A percentile compares a stretch with the other conserved stretches of the same genome.
These are phyloP conservation scores for Sporothrix brasiliensis DNA, from an alignment of 2,329 filamentous ascomycete species.

Conservation along the genomic window DNA sequence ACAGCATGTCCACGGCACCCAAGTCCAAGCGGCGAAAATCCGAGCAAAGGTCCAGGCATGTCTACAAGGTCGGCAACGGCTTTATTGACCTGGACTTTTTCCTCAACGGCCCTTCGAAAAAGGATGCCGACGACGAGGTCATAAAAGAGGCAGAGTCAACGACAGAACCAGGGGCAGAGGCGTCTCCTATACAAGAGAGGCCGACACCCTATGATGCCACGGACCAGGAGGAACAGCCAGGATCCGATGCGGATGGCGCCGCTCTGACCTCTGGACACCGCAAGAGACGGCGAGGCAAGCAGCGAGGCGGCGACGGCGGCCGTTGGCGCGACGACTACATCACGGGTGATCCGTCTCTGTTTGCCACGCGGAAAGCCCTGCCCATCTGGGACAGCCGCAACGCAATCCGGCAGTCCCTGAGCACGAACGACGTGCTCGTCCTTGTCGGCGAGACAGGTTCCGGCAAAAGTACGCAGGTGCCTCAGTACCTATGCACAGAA, in stretches of 20 bases:
- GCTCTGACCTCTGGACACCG: neutral
- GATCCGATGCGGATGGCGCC: neutral
- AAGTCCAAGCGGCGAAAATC: slow-evolving; percentile 29
- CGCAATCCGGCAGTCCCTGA: slow-evolving; percentile 63
- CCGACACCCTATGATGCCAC: neutral
- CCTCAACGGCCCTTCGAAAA: slow-evolving; percentile 26
- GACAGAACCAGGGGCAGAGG: neutral
- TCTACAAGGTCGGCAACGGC: slow-evolving; percentile 32
- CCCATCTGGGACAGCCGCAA: slow-evolving; percentile 78
- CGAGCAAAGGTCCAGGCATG: slow-evolving; percentile 27
- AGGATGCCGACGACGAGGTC: slow-evolving; percentile 4
- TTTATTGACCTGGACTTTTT: slow-evolving; percentile 32
- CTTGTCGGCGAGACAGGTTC: slow-evolving; percentile 93
- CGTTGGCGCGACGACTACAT: slow-evolving; percentile 15
- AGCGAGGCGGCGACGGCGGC: neutral
- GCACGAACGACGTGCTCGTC: slow-evolving; percentile 67
- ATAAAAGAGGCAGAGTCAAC: neutral
- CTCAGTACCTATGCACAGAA: slow-evolving; percentile 81
- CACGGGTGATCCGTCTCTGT: slow-evolving; percentile 30
- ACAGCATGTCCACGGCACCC: slow-evolving; percentile 26
- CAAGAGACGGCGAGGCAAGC: slow-evolving; percentile 22
- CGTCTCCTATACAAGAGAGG: neutral
- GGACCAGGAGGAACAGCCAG: neutral
- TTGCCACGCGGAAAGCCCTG: slow-evolving; percentile 64
- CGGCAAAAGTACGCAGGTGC: slow-evolving; percentile 95